A percentile compares a stretch with the other conserved stretches of the same genome.
Conservation (phyloP, 768 basidiomycete species). For the Tylopilus felleus region DNA sequence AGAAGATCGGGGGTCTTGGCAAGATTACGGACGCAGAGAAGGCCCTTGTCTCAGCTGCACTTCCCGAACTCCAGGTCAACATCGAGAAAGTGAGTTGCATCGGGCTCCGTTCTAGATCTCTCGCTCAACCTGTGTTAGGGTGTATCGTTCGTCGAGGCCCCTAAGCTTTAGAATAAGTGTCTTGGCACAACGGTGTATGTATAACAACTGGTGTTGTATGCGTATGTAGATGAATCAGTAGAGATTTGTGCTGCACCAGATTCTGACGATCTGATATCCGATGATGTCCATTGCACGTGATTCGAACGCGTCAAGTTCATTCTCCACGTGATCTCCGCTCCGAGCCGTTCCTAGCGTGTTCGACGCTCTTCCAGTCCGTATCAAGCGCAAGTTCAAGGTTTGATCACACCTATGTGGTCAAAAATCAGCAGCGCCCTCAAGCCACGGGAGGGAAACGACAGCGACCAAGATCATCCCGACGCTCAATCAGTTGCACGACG, state of each 20-base stretch:
- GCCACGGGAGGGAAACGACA: conserved; percentile 29
- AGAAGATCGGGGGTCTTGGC: conserved; percentile 80
- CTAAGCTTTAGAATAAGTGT: conserved; percentile 25
- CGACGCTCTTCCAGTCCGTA: background rate
- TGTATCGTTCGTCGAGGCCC: conserved; percentile 21
- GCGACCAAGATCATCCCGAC: conserved; percentile 19
- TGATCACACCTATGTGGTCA: conserved; percentile 49
- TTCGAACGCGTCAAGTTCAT: conserved; percentile 25
- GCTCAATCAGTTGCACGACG: conserved; percentile 30
- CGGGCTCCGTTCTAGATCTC: background rate
- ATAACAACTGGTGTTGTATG: conserved; percentile 7
- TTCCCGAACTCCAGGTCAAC: conserved; percentile 74
- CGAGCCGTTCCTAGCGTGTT: background rate
- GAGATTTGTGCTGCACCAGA: no score
- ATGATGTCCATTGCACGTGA: conserved; percentile 22
- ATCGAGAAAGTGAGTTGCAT: conserved; percentile 58
- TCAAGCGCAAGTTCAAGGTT: background rate
- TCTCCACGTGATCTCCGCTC: conserved; percentile 25
- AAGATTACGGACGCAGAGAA: conserved; percentile 68
- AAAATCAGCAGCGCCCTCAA: conserved; percentile 58
- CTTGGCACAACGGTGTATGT: background rate
- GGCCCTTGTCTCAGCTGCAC: conserved; percentile 70
- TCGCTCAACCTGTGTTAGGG: conserved; percentile 17
- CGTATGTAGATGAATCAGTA: conserved; percentile 5
- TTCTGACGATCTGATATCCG: no score